phyloP scores from a whole-genome alignment of 106 monocot genomes.

The Allium cepa region DNA sequence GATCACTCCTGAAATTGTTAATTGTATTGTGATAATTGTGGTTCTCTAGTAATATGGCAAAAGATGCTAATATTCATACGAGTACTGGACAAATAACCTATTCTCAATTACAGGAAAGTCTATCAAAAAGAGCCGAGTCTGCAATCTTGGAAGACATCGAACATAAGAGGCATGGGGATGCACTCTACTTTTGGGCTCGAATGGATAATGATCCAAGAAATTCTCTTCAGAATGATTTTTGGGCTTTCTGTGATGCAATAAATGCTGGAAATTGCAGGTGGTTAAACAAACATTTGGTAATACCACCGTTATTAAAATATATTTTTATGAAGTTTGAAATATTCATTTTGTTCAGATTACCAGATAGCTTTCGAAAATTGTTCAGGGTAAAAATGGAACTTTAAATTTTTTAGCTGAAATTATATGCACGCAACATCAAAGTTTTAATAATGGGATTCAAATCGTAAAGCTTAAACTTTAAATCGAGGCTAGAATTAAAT shows the following conservation, averaged over 20 bases:
- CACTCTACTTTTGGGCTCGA: slow-evolving; percentile 87
- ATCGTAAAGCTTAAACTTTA: too few relatives aligned
- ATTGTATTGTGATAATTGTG: too few relatives aligned
- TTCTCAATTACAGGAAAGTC: slow-evolving; percentile 29
- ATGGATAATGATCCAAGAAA: slow-evolving; percentile 90
- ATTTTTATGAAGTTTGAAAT: background rate
- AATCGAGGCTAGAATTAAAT: too few relatives aligned
- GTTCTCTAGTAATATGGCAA: too few relatives aligned
- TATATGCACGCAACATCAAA: too few relatives aligned
- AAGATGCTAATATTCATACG: too few relatives aligned
- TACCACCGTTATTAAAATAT: background rate
- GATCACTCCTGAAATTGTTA: too few relatives aligned
- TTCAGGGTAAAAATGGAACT: too few relatives aligned
- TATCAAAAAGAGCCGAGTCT: slow-evolving; percentile 73
- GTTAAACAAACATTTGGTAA: background rate
- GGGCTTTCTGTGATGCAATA: slow-evolving; percentile 94
- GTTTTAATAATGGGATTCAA: too few relatives aligned
- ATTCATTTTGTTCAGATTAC: background rate
- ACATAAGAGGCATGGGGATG: slow-evolving; percentile 63
- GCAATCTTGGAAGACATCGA: slow-evolving; percentile 57
- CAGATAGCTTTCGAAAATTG: background rate
- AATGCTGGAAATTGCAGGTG: slow-evolving; percentile 99
- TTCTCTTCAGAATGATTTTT: slow-evolving; percentile 55
- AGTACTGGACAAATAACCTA: too few relatives aligned
- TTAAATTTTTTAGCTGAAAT: too few relatives aligned